Evolutionary conservation across 2,329 filamentous ascomycete genomes (phyloP).

Genomic region (Calonectria henricotiae): DNA sequence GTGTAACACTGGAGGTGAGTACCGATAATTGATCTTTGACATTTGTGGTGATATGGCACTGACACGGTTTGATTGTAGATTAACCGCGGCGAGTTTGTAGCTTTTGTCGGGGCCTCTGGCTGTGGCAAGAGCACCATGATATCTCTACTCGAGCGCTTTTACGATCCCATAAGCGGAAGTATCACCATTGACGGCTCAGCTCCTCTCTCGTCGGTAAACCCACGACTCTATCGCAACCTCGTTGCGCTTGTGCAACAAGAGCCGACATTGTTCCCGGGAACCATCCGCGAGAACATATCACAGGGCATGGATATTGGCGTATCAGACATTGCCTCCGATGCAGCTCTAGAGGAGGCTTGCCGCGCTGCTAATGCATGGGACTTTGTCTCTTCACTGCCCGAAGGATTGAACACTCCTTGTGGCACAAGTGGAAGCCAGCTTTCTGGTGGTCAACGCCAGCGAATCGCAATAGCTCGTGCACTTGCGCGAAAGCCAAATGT

Average conservation of each 20-base stretch:
- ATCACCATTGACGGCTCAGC: conserved; percentile 63
- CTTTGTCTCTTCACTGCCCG: conserved; percentile 56
- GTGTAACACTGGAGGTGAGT: conserved; percentile 56
- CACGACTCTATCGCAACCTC: conserved; percentile 62
- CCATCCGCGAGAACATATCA: conserved; percentile 87
- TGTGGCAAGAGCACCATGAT: conserved; percentile 75
- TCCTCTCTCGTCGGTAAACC: not conserved
- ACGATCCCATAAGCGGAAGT: conserved; percentile 60
- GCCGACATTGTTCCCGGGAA: conserved; percentile 80
- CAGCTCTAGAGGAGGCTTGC: conserved; percentile 60
- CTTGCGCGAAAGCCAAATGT: conserved; percentile 27
- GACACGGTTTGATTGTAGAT: not conserved
- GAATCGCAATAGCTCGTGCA: conserved; percentile 71
- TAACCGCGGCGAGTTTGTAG: conserved; percentile 64
- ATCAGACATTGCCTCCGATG: conserved; percentile 19
- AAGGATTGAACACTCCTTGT: conserved; percentile 56
- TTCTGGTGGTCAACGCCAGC: conserved; percentile 72
- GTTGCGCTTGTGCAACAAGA: conserved; percentile 72
- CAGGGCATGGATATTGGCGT: conserved; percentile 15
- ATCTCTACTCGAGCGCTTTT: conserved; percentile 64
- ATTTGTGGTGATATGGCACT: not conserved
- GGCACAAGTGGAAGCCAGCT: conserved; percentile 54
- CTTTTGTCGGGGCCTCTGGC: conserved; percentile 63
- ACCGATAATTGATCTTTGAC: conserved; percentile 50
- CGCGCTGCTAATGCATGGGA: conserved; percentile 64